Base-by-base conservation (phyloP, 2,329 filamentous ascomycete species). In the Ophiostoma ips region DNA sequence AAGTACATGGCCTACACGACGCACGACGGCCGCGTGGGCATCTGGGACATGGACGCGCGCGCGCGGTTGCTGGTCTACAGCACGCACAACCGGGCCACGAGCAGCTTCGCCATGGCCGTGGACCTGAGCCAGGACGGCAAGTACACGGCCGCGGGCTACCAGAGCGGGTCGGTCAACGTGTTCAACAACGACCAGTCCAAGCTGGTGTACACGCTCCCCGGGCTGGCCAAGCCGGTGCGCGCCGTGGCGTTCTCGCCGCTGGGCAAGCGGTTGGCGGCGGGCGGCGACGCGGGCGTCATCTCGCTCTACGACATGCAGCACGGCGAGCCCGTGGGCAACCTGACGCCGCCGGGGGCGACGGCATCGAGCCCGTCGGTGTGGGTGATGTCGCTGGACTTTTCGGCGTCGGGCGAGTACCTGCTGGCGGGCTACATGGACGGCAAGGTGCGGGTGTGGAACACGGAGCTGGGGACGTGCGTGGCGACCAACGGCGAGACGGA, bases 381-480 rank as follows among this genome's bases (percentile, higher is more conserved):
- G 92, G 81, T 98, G 57, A 84, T 90, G 54, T 84, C 84, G 31
- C 71, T 96, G 40, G 87, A 95, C 63, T 98, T 90, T 87, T 96
- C 83, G 63, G 79, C 86, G 60, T 94, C 85, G 5, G 92, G 92
- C 45, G 90, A 96, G 66, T 95, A 86, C 64, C 70, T 98, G 12
- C 72, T 96, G 3, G 94, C 84, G 60, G 87, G 87, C 45, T 81
- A 84, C 1, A 87, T 94, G 64, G 89, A 96, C 61, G 90, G 92
- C 35, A 95, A 94, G 65, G 87, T 85, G 53, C 95, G 95, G 66
- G 85, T 96, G 30, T 98, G 92, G 92, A 90, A 87, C 30, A 77
- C 95, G 52, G 88, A 95, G 59, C 77, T 81, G 33, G 77, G 80
- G 51, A 73, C 75, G 5, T 96, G 92, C 62, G 92, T 98, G 41